Base-by-base conservation (phyloP, 2,329 filamentous ascomycete genomes). In the Talaromyces sp. region DNA sequence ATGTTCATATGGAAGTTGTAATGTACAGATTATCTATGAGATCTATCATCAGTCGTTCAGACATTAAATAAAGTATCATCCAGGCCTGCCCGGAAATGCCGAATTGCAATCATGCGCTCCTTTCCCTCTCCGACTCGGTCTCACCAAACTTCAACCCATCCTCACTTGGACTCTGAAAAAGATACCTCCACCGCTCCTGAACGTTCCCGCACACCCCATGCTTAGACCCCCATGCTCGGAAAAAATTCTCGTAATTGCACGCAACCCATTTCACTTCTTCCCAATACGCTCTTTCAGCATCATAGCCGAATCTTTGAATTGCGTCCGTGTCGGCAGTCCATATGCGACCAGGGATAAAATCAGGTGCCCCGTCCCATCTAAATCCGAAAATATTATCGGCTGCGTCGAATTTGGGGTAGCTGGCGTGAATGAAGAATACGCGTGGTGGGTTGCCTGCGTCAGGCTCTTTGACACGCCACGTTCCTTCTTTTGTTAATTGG, bases 361-460 rank as follows among this genome's bases (percentile, higher is more conserved):
- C 77, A 24, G 78, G 78, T 1, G 73, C 70, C 2, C 74, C 77
- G 56, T 79, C 78, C 70, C 73, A 79, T 3, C 72, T 70, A 47
- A 71, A 67, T 8, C 77, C 78, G 59, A 79, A 80, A 3, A 80
- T 70, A 11, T 75, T 73, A 52, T 76, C 76, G 4, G 72, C 71
- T 0, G 78, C 78, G 50, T 80, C 78, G 60, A 81, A 77, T 63
- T 80, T 80, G 31, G 78, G 78, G 52, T 78, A 74, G 62, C 79
- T 78, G 27, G 77, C 76, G 63, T 80, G 78, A 39, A 80, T 72
- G 49, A 79, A 80, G 63, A 78, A 77, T 13, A 75, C 68, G 3
- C 70, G 74, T 1, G 77, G 76, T 7, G 76, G 60, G 22, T 72
- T 66, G 19, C 72, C 75, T 37, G 73, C 70, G 1, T 70, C 66